A percentile compares a stretch with the other conserved stretches of the same genome.
Conservation (phyloP, 805 yeast genomes). For the Pichia ethanolica region DNA sequence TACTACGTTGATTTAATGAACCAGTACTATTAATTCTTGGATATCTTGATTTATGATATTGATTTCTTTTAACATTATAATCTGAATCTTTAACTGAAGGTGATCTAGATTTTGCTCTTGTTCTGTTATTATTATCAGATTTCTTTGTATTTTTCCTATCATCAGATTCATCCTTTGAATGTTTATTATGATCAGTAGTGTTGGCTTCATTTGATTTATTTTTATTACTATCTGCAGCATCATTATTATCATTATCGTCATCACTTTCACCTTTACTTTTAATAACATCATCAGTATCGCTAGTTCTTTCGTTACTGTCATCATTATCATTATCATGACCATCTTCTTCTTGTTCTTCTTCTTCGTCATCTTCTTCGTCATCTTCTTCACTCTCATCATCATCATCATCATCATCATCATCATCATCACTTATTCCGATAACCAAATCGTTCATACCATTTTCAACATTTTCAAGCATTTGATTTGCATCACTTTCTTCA, state of each 20-base stretch:
- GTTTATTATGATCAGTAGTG: no score
- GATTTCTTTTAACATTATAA: neutral
- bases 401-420: conserved; percentile 1
- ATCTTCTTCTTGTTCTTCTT: neutral
- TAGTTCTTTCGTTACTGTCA: neutral
- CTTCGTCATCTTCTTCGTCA: no score
- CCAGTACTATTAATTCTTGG: neutral
- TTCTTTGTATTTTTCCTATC: no score
- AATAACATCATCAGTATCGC: neutral
- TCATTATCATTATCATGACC: conserved; percentile 1
- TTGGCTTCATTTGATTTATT: no score
- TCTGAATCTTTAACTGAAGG: neutral
- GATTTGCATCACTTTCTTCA: no score
- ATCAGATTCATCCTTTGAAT: no score
- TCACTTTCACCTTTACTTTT: no score
- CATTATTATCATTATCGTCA: no score
- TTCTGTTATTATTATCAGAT: neutral
- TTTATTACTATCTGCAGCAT: no score
- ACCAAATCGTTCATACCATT: neutral
- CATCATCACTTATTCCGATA: conserved; percentile 4
- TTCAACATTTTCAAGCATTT: neutral
- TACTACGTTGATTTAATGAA: neutral
- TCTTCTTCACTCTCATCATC: no score
- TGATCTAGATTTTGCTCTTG: no score
- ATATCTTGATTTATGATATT: neutral